phyloP scores from a whole-genome alignment of 2,329 filamentous ascomycete genomes.

The Ceratocystiopsis brevicomis region DNA sequence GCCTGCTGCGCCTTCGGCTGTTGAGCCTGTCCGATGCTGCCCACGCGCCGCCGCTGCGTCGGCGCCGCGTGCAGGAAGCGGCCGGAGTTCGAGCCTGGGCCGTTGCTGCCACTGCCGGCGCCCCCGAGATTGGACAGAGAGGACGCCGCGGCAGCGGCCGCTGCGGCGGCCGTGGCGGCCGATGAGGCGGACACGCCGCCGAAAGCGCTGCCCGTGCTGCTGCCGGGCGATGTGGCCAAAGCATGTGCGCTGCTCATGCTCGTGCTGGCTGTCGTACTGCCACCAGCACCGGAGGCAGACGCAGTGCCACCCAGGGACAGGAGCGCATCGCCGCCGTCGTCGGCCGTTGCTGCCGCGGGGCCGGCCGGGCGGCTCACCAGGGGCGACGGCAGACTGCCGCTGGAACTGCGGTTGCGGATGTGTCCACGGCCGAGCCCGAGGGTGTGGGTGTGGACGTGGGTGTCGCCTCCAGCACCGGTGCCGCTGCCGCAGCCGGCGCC shows the following conservation, averaged over 20 bases:
- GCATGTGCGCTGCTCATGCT: too few species aligned
- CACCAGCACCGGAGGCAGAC: too few species aligned
- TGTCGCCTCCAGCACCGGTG: slow-evolving; percentile 46
- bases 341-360: too few species aligned
- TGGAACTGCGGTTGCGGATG: too few species aligned
- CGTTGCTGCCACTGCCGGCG: slow-evolving; percentile 11
- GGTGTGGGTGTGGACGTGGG: slow-evolving; percentile 10
- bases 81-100: slow-evolving; percentile 2
- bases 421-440: too few species aligned
- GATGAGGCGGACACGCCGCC: neutral
- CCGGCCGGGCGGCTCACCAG: too few species aligned
- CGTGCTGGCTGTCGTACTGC: too few species aligned
- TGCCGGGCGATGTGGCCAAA: neutral
- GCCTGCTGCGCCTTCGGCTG: neutral
- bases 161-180: neutral
- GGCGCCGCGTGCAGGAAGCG: neutral
- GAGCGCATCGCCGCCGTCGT: neutral
- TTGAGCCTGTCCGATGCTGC: neutral
- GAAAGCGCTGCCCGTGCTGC: neutral
- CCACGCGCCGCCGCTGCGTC: neutral
- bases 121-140: slow-evolving; percentile 15
- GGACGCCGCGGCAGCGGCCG: slow-evolving; percentile 1
- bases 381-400: too few species aligned
- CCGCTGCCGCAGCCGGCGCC: slow-evolving; percentile 26
- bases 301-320: neutral